phyloP scores from a whole-genome alignment of 108 stramenopile genomes.

The Pseudonitzschia multistriata region DNA sequence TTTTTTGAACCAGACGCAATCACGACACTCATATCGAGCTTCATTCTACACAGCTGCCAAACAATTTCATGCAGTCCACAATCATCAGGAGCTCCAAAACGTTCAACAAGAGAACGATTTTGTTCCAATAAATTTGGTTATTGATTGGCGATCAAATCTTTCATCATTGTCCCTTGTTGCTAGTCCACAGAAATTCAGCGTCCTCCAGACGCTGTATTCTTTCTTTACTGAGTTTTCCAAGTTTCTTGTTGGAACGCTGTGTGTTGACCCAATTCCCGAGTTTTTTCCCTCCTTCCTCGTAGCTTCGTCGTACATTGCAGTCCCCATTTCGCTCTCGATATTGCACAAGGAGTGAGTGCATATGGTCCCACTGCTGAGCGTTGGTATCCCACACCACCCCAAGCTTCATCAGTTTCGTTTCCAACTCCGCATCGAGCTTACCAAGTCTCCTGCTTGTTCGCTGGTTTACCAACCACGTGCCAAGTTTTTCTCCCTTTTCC shows the following conservation, averaged over 20 bases:
- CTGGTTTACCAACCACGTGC: constrained; percentile 5
- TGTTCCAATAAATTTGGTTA: no score
- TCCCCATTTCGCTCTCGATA: constrained; percentile 12
- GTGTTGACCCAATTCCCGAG: constrained; percentile 10
- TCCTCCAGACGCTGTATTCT: neutral
- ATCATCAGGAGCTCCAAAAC: no score
- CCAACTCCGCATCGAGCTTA: neutral
- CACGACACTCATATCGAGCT: no score
- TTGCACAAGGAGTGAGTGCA: neutral
- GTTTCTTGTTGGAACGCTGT: neutral
- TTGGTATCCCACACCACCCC: constrained; percentile 12
- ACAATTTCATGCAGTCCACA: no score
- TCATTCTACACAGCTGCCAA: no score
- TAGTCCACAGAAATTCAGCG: neutral
- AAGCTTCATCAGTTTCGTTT: neutral
- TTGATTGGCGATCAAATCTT: no score
- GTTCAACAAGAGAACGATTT: no score
- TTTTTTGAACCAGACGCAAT: no score
- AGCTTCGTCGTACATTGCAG: neutral
- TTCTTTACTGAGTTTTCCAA: neutral
- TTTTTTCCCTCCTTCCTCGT: constrained; percentile 9
- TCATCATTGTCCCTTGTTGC: no score
- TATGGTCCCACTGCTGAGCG: neutral
- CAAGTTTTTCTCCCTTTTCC: constrained; percentile 15
- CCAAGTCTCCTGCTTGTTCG: neutral